Evolutionary conservation across 305 asterid species (phyloP).

Genomic region (Fraxinus sp.): DNA sequence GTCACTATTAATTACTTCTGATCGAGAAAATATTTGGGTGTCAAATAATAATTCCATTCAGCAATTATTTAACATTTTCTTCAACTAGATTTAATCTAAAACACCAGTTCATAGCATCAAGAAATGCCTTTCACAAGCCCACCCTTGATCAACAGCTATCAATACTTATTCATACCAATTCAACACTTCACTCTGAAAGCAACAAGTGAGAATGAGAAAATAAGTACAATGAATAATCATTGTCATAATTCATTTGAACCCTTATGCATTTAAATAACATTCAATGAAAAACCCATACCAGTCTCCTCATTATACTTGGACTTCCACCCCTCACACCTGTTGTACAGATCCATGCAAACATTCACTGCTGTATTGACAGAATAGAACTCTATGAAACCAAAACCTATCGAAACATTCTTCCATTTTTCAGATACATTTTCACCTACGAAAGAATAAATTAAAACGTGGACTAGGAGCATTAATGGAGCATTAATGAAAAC

Average conservation of each 20-base stretch:
- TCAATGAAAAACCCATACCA: neutral
- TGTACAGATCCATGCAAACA: conserved; percentile 66
- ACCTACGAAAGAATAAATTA: conserved; percentile 41
- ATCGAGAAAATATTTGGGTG: neutral
- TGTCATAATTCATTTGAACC: neutral
- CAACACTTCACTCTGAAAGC: neutral
- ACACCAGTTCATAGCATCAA: neutral
- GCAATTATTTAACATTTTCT: neutral
- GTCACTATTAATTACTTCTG: neutral
- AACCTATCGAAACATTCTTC: conserved; percentile 83
- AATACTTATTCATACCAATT: neutral
- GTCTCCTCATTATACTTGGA: neutral
- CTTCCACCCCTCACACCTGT: neutral
- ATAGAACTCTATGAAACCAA: conserved; percentile 80
- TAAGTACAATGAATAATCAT: neutral
- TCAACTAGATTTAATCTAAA: neutral
- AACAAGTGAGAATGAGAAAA: neutral
- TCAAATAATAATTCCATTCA: neutral
- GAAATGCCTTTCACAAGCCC: neutral
- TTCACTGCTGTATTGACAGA: conserved; percentile 64
- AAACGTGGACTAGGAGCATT: neutral
- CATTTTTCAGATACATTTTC: conserved; percentile 78
- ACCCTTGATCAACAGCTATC: neutral
- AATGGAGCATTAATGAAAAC: neutral
- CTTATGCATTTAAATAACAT: neutral